Evolutionary conservation across 2,329 filamentous ascomycete genomes (phyloP).

Genomic region (Dactylella cylindrospora): DNA sequence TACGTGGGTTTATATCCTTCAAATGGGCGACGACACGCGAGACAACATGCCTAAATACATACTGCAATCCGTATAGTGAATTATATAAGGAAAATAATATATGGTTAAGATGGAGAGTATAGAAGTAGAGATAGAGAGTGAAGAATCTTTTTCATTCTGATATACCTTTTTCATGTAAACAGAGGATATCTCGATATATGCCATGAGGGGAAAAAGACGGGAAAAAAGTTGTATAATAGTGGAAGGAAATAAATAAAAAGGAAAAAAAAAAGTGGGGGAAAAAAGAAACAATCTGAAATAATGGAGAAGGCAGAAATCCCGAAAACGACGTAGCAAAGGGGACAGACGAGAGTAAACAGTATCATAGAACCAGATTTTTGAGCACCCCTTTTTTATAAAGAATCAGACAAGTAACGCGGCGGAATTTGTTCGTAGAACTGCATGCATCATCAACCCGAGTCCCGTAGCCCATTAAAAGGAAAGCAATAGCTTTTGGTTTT

Average conservation of each 20-base stretch:
- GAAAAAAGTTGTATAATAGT: too few species aligned
- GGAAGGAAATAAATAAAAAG: neutral
- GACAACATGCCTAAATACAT: too few species aligned
- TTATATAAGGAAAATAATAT: constrained; percentile 37
- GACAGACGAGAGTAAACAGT: constrained; percentile 33
- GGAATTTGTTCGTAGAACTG: constrained; percentile 20
- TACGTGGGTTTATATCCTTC: constrained; percentile 37
- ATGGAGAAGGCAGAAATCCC: constrained; percentile 37
- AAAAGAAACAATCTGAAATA: constrained; percentile 5
- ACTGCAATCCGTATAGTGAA: too few species aligned
- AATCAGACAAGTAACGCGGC: constrained; percentile 43
- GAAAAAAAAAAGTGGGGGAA: constrained; percentile 18
- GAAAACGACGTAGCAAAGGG: constrained; percentile 37
- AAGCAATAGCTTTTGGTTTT: constrained; percentile 36
- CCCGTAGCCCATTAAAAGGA: constrained; percentile 23
- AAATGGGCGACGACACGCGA: constrained; percentile 4
- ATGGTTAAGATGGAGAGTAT: constrained; percentile 24
- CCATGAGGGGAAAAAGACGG: constrained; percentile 29
- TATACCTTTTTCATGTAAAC: constrained; percentile 43
- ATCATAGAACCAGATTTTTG: constrained; percentile 41
- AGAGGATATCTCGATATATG: constrained; percentile 42
- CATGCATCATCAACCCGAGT: constrained; percentile 37
- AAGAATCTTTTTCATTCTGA: constrained; percentile 40
- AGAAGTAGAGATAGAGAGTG: constrained; percentile 33
- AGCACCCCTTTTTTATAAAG: constrained; percentile 36